Conservation (phyloP, 2,329 filamentous ascomycete species). For the Calonectria pteridis region DNA sequence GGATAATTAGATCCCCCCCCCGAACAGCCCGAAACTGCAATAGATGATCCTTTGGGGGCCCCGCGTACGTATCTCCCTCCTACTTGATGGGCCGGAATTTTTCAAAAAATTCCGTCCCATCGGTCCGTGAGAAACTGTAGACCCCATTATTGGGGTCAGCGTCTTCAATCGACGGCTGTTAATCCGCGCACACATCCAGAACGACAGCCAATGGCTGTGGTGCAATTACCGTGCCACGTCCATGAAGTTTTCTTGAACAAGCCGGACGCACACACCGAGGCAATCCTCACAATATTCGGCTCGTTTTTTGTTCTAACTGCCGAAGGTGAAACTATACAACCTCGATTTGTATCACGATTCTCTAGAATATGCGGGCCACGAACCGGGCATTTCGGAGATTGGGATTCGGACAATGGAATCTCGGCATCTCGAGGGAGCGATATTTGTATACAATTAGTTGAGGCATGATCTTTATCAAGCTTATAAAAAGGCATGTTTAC, state of each 20-base stretch:
- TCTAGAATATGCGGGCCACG: background rate
- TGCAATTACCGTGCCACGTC: background rate
- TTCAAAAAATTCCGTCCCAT: background rate
- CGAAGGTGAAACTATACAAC: background rate
- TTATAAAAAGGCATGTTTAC: background rate
- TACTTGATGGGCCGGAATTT: background rate
- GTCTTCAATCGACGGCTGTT: background rate
- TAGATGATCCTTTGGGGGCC: background rate
- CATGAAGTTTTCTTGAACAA: background rate
- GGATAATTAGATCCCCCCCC: conserved; percentile 4
- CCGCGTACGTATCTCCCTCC: background rate
- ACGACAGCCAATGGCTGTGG: background rate
- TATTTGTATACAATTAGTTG: background rate
- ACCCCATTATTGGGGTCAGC: background rate
- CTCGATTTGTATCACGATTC: background rate
- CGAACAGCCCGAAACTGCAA: background rate
- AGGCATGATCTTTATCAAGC: background rate
- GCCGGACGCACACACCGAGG: background rate
- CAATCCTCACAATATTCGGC: background rate
- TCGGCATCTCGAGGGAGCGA: background rate
- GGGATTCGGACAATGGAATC: background rate
- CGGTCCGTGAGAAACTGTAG: background rate
- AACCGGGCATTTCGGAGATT: background rate
- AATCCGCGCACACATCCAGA: background rate
- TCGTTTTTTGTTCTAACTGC: too few relatives aligned